Evolutionary conservation across 2,329 filamentous ascomycete species (phyloP).

Genomic region (Pseudocercospora eumusae): DNA sequence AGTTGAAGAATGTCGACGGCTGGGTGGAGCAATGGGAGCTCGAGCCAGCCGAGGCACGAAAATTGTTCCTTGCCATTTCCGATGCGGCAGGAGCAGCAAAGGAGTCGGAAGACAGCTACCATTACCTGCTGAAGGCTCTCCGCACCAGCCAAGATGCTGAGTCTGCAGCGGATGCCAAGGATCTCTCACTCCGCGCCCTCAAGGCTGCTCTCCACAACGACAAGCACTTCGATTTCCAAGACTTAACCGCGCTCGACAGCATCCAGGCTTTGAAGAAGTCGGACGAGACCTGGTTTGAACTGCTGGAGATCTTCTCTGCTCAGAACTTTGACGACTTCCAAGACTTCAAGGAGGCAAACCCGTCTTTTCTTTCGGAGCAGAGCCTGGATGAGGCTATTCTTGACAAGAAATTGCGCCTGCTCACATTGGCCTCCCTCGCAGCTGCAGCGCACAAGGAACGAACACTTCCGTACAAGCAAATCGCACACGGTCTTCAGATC

Average conservation of each 20-base stretch:
- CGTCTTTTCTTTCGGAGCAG: slow-evolving; percentile 78
- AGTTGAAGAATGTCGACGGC: slow-evolving; percentile 76
- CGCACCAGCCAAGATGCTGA: slow-evolving; percentile 68
- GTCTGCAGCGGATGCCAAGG: slow-evolving; percentile 56
- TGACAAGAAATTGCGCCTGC: slow-evolving; percentile 91
- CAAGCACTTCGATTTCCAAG: slow-evolving; percentile 71
- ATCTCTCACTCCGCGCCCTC: slow-evolving; percentile 64
- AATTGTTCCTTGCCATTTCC: slow-evolving; percentile 78
- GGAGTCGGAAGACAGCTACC: slow-evolving; percentile 73
- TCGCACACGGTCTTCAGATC: slow-evolving; percentile 82
- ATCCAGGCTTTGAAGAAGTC: slow-evolving; percentile 85
- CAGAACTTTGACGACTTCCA: slow-evolving; percentile 94
- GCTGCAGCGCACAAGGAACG: slow-evolving; percentile 74
- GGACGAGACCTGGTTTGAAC: slow-evolving; percentile 81
- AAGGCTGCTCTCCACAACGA: slow-evolving; percentile 67
- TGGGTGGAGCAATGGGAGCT: slow-evolving; percentile 86
- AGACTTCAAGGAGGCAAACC: slow-evolving; percentile 90
- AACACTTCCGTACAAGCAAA: slow-evolving; percentile 83
- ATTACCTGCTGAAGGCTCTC: slow-evolving; percentile 74
- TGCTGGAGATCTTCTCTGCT: slow-evolving; percentile 92
- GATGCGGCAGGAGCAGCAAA: slow-evolving; percentile 77
- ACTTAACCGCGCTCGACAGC: slow-evolving; percentile 69
- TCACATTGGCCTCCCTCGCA: slow-evolving; percentile 88
- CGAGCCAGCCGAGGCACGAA: slow-evolving; percentile 78
- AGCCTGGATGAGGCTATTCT: slow-evolving; percentile 70